Conservation (phyloP, 495 filamentous ascomycete species). For the Aspergillus nanangensis region DNA sequence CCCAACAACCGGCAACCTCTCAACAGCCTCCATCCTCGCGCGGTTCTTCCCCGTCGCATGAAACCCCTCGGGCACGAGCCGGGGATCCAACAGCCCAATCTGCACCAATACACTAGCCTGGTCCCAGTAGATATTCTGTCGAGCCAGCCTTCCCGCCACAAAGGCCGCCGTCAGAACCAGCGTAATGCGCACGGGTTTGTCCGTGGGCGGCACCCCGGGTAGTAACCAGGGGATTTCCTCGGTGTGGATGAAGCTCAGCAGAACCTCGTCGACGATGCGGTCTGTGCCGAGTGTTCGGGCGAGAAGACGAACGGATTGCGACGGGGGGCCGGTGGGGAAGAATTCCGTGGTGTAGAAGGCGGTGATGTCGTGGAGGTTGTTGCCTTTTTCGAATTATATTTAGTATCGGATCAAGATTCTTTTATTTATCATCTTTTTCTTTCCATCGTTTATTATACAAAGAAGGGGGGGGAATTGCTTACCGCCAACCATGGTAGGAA, state of each 20-base stretch:
- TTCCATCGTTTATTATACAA: not conserved
- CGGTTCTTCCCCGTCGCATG: constrained; percentile 27
- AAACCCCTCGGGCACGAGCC: constrained; percentile 39
- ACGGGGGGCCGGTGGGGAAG: constrained; percentile 62
- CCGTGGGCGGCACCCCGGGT: constrained; percentile 67
- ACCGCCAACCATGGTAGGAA: constrained; percentile 41
- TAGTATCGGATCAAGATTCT: not conserved
- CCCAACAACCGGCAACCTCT: constrained; percentile 20
- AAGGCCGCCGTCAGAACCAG: constrained; percentile 70
- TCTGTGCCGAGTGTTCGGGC: constrained; percentile 62
- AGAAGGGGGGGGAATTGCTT: constrained; percentile 9
- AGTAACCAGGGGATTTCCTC: constrained; percentile 72
- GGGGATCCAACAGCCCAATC: constrained; percentile 65
- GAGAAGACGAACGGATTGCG: constrained; percentile 61
- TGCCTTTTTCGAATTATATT: constrained; percentile 13
- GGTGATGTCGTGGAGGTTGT: constrained; percentile 33
- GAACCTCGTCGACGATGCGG: constrained; percentile 55
- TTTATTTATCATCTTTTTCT: not conserved
- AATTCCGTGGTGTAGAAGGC: constrained; percentile 69
- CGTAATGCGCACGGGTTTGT: constrained; percentile 58
- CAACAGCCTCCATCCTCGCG: constrained; percentile 14
- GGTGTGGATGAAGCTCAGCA: constrained; percentile 63
- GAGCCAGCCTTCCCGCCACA: constrained; percentile 65
- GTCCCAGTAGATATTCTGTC: constrained; percentile 83
- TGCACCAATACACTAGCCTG: constrained; percentile 76